Base-by-base conservation (phyloP, 2,329 filamentous ascomycete species). In the Catunica adiposa region DNA sequence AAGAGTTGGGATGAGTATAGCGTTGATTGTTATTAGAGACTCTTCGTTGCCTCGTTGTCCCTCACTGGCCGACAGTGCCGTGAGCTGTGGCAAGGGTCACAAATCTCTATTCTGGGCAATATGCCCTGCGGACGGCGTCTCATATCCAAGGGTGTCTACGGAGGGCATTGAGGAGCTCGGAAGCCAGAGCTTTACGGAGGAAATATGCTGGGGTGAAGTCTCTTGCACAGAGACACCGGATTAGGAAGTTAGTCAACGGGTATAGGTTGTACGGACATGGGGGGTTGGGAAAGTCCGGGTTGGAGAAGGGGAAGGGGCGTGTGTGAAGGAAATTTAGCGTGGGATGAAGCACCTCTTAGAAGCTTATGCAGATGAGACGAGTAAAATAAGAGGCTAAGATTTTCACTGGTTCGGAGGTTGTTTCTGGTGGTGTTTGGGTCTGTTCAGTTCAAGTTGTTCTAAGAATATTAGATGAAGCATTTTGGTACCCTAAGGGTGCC, bases 91-190 rank as follows among this genome's bases (percentile, higher is more conserved):
- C 9, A 15, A 44, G 40, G 14, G 40, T n/a, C 14, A 44, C 40
- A 44, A 44, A 44, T 48, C 22, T 48, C 22, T 48, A 48, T 48
- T 48, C 23, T 48, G 22, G 44, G 44, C 15, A 48, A 48, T 48
- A 25, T 7, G 3, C 6, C 44, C 44, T 7, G 44, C 23, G 11
- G 11, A 17, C 40, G 44, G 23, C 44, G 22, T 48, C 44, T 48
- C 23, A 15, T 25, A n/a, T 1, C 8, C 22, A 25, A 7, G 14
- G 5, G 8, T 44, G 40, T 20, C 17, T 17, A 1, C 40, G 11
- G 20, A 22, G 15, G 17, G 40, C 15, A 44, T n/a, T 17, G 20
- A n/a, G 15, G 40, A 44, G 40, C 40, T 44, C 20, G 40, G 40
- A n/a, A 44, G 8, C 7, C 8, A 17, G 40, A n/a, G 40, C 15